phyloP scores from a whole-genome alignment of 2,329 filamentous ascomycete genomes.

The Phaeomoniella chlamydospora region DNA sequence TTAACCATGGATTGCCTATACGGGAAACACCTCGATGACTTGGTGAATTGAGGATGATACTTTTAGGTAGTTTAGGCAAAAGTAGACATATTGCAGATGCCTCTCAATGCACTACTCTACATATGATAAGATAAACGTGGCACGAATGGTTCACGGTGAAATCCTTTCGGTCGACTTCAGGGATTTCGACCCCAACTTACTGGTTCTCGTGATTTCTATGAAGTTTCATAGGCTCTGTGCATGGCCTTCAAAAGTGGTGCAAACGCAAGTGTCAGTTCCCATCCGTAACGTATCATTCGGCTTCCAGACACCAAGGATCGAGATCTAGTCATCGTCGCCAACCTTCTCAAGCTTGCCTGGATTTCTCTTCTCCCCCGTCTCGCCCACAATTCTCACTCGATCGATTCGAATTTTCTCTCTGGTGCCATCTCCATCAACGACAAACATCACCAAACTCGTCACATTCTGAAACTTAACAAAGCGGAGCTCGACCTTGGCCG shows the following conservation, averaged over 20 bases:
- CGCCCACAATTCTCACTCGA: slow-evolving; percentile 55
- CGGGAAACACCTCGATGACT: too few species aligned
- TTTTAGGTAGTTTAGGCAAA: too few species aligned
- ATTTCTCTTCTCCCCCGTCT: slow-evolving; percentile 79
- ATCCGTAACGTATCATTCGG: not conserved
- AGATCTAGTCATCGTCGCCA: slow-evolving; percentile 43
- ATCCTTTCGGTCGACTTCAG: too few species aligned
- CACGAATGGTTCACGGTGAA: too few species aligned
- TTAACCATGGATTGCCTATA: too few species aligned
- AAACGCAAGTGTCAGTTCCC: not conserved
- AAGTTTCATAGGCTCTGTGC: not conserved
- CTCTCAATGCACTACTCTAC: too few species aligned
- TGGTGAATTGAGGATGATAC: too few species aligned
- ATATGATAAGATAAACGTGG: too few species aligned
- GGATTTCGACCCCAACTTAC: too few species aligned
- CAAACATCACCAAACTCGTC: slow-evolving; percentile 71
- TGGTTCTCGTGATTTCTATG: too few species aligned
- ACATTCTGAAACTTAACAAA: slow-evolving; percentile 98
- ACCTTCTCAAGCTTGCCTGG: slow-evolving; percentile 95
- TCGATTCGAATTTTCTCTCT: slow-evolving; percentile 70
- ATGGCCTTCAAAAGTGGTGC: not conserved
- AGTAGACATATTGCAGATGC: too few species aligned
- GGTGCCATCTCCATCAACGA: slow-evolving; percentile 71
- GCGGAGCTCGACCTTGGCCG: slow-evolving; percentile 57
- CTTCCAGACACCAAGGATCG: not conserved